Evolutionary conservation across 2,329 filamentous ascomycete genomes (phyloP), one percentile per base, ranked within the genome.

Genomic region (Laburnicola sp.): DNA sequence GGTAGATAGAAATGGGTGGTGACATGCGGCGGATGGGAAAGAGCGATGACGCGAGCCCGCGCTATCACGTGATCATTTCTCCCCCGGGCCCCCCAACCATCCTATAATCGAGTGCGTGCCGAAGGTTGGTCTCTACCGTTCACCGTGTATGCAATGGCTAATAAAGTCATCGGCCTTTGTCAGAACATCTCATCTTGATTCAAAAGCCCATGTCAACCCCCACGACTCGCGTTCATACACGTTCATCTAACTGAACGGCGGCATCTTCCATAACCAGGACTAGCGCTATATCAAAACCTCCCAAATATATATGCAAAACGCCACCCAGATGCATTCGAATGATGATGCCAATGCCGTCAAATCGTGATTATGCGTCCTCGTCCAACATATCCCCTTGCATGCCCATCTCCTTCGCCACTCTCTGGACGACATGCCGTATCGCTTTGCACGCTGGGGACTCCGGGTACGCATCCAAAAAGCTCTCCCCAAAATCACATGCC

Each of bases 401-500:
- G 2, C 72, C 70, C 32, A 75, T 62, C 53, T 70, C 57, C 58
- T 78, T 76, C 16, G 84, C 85, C 44, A 97, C 80, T 41, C 83
- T 82, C 64, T 82, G 84, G 31, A 99, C 92, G 7, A 99, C 92
- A 31, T 80, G 79, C 74, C 85, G 87, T 54, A 99, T 83, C 2
- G 93, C 92, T 60, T 81, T 78, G 66, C 91, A 96, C 1, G 94
- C 92, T 30, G 94, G 93, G 60, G 91, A 96, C 63, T 97, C 92
- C 0, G 93, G 91, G 72, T 91, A 99, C 23, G 86, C 87, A 67
- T 97, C 92, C 67, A 97, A 89, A 74, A 95, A 99, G 74, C 91
- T 97, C 82, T 99, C 94, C 4, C 95, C 94, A 73, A 89, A 97
- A 73, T 99, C 94, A 68, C 93, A 97, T 2, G 92, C 88, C 89